phyloP scores from a whole-genome alignment of 176 grass and related monocot species.

The Oryza australiensis region DNA sequence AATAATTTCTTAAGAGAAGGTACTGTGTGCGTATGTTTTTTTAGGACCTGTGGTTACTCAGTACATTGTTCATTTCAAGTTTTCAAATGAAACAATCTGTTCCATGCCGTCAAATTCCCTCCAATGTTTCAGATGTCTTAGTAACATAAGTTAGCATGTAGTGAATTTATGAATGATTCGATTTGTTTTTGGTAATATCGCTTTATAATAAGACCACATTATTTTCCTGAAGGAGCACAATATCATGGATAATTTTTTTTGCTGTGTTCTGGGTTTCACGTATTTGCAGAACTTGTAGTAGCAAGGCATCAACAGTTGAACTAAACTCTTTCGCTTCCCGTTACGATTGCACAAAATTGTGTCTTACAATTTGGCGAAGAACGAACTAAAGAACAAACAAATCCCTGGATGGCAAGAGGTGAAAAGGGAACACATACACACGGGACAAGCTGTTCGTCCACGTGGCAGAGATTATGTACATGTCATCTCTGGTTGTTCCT shows the following conservation, averaged over 20 bases:
- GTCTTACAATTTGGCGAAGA: not conserved
- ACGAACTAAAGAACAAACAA: constrained; percentile 17
- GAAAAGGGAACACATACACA: not conserved
- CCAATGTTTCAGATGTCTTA: not conserved
- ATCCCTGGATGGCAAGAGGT: not conserved
- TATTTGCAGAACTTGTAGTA: not conserved
- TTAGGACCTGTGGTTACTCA: too few species aligned
- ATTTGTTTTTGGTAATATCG: too few species aligned
- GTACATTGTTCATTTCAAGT: not conserved
- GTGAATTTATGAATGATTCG: too few species aligned
- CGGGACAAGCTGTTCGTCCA: constrained; percentile 31
- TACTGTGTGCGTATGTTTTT: not conserved
- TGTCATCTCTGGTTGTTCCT: constrained; percentile 31
- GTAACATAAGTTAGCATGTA: not conserved
- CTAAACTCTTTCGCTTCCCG: not conserved
- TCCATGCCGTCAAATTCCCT: not conserved
- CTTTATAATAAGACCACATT: too few species aligned
- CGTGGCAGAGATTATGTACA: constrained; percentile 47
- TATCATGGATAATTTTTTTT: not conserved
- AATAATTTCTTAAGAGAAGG: not conserved
- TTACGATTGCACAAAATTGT: constrained; percentile 4
- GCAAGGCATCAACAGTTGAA: too few species aligned
- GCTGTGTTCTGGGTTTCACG: not conserved
- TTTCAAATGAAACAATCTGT: not conserved
- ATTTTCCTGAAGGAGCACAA: too few species aligned